phyloP scores from a whole-genome alignment of 129 eudicot genomes.

The Flaveria trinervia region DNA sequence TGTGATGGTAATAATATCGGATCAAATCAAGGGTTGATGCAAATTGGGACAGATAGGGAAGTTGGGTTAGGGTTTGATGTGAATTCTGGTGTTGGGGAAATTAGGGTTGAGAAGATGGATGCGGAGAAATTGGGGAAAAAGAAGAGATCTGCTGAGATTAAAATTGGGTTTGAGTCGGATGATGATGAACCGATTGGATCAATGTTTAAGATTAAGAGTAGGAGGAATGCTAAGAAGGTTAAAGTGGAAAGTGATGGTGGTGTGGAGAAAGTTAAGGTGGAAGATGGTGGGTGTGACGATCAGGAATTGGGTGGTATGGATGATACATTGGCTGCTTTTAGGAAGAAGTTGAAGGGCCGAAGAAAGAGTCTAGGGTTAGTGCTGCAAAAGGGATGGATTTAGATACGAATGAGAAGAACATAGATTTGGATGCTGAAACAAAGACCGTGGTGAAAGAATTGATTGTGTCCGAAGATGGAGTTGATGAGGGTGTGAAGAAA shows the following conservation, averaged over 20 bases:
- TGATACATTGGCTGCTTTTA: slow-evolving; percentile 84
- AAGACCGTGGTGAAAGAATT: slow-evolving; percentile 21
- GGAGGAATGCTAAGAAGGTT: slow-evolving; percentile 54
- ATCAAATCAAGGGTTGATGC: slow-evolving; percentile 35
- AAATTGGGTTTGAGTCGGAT: slow-evolving; percentile 47
- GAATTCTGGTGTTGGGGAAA: slow-evolving; percentile 25
- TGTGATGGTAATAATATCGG: slow-evolving; percentile 44
- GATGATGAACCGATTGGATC: slow-evolving; percentile 90
- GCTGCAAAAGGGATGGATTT: slow-evolving; percentile 20
- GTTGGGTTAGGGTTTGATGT: slow-evolving; percentile 60
- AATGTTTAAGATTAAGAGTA: slow-evolving; percentile 65
- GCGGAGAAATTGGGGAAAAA: slow-evolving; percentile 52
- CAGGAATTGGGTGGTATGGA: slow-evolving; percentile 81
- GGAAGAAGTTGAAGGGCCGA: slow-evolving; percentile 86
- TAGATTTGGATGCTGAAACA: slow-evolving; percentile 31
- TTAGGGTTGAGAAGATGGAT: slow-evolving; percentile 66
- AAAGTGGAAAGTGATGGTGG: slow-evolving; percentile 48
- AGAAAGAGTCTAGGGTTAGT: slow-evolving; percentile 50
- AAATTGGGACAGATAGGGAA: slow-evolving; percentile 38
- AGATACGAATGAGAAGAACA: slow-evolving; percentile 33
- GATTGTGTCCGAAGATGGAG: slow-evolving; percentile 34
- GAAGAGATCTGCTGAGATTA: slow-evolving; percentile 44
- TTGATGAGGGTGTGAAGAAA: slow-evolving; percentile 27
- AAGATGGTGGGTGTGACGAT: slow-evolving; percentile 34
- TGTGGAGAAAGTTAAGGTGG: slow-evolving; percentile 55